Conservation (phyloP, 495 filamentous ascomycete genomes). For the Penicillium paradoxum region DNA sequence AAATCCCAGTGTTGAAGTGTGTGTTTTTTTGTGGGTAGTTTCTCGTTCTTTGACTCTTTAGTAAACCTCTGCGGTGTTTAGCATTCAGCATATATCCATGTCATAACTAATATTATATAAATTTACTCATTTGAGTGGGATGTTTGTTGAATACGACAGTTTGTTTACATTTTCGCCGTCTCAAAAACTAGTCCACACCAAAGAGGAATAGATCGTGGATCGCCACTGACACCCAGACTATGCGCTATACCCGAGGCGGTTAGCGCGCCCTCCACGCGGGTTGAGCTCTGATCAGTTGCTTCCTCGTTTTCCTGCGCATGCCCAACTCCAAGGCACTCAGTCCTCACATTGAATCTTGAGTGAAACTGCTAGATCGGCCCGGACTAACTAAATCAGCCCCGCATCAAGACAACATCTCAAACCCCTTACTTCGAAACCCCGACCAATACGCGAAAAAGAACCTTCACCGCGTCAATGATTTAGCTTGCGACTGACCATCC, state of each 20-base stretch:
- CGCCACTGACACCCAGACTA: neutral
- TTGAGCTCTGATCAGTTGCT: constrained; percentile 8
- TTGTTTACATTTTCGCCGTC: neutral
- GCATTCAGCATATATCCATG: neutral
- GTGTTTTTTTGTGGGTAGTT: too few relatives aligned
- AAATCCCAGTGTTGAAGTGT: neutral
- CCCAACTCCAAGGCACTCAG: neutral
- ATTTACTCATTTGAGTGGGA: too few relatives aligned
- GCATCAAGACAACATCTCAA: neutral
- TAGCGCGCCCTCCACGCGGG: constrained; percentile 6
- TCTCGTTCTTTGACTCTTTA: neutral
- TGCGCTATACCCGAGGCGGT: neutral
- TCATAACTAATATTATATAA: neutral
- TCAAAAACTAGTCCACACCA: neutral
- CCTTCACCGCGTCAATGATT: constrained; percentile 12
- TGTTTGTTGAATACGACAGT: neutral
- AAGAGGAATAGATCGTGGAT: neutral
- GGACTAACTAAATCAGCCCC: neutral
- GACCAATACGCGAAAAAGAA: neutral
- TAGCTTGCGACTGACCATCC: constrained; percentile 12
- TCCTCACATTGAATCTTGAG: neutral
- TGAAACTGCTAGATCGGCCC: neutral
- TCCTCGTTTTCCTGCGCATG: neutral
- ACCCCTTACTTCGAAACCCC: neutral
- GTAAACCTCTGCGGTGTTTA: neutral